Base-by-base conservation (phyloP, 1,284 basidiomycete genomes). In the Rhodotorula sp. region DNA sequence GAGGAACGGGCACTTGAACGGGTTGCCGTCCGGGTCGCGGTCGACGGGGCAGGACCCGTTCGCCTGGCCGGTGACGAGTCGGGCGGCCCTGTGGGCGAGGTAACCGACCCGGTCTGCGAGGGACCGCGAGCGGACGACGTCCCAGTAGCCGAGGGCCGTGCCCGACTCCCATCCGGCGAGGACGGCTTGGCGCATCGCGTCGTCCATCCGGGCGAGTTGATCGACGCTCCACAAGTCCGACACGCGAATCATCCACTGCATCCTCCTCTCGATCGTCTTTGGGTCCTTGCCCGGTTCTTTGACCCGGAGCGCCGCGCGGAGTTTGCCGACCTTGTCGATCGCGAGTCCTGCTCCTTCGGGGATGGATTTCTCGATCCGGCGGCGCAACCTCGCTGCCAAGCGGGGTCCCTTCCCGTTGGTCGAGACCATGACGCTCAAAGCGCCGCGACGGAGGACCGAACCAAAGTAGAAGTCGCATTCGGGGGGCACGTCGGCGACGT, bases 391-490 rank as follows among this genome's bases (percentile, higher is more conserved):
- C 71, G 90, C 90, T 10, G 96, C 93, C 75, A 98, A 86, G 80
- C 92, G 90, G 14, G 97, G 97, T 6, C 93, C 93, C 77, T 91
- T 90, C 39, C 97, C 97, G 68, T 92, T 93, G 3, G 97, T 99
- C 15, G 93, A 96, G 58, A 99, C 90, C 90, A 98, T 91, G 77
- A 97, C 89, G 83, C 97, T 94, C 52, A 99, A 83, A 0, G 95
- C 93, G 0, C 96, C 95, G 73, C 89, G 87, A 51, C 93, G 89
- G 70, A 98, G 89, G 80, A 95, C 91, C 1, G 92, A 91, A 59
- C 97, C 97, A 83, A 99, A 99, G 85, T 97, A 99, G 81, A 99
- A 99, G 83, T 99, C 96, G 85, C 96, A 99, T 69, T 83, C 79
- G 61, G 91, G 88, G 4, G 96, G 97, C 63, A 98, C 92, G 83